phyloP scores from a whole-genome alignment of 108 stramenopile genomes.

The Pseudonitzschia multistriata region DNA sequence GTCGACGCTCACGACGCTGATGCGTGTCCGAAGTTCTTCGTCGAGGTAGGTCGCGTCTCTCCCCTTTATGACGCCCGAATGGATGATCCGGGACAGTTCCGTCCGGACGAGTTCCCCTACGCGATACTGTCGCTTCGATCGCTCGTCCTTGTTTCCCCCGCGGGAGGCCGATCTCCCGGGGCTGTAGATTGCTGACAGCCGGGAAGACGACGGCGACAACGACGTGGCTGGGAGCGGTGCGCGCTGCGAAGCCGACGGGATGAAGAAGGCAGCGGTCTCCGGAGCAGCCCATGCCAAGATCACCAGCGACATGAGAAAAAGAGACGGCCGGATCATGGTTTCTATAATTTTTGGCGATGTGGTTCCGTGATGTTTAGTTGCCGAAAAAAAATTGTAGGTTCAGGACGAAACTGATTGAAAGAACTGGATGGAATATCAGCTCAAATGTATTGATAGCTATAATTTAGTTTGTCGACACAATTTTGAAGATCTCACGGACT shows the following conservation, averaged over 20 bases:
- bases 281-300: neutral
- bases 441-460: too few relatives aligned
- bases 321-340: neutral
- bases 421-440: too few relatives aligned
- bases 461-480: too few relatives aligned
- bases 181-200: slow-evolving; percentile 6
- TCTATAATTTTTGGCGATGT: neutral
- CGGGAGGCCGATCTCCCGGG: slow-evolving; percentile 6
- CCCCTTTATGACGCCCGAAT: slow-evolving; percentile 48
- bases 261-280: neutral
- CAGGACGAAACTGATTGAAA: too few relatives aligned
- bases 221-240: neutral
- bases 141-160: slow-evolving; percentile 16
- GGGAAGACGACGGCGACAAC: neutral
- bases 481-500: too few relatives aligned
- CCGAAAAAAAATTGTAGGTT: too few relatives aligned
- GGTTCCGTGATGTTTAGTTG: too few relatives aligned
- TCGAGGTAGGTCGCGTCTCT: slow-evolving; percentile 57
- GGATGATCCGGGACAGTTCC: slow-evolving; percentile 67
- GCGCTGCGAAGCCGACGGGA: neutral
- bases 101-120: slow-evolving; percentile 79
- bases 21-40: slow-evolving; percentile 62
- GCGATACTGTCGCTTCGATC: slow-evolving; percentile 82
- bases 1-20: slow-evolving; percentile 77
- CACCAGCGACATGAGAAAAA: neutral